Conservation (phyloP, 768 basidiomycete genomes). For the Pleurotus giganteus region DNA sequence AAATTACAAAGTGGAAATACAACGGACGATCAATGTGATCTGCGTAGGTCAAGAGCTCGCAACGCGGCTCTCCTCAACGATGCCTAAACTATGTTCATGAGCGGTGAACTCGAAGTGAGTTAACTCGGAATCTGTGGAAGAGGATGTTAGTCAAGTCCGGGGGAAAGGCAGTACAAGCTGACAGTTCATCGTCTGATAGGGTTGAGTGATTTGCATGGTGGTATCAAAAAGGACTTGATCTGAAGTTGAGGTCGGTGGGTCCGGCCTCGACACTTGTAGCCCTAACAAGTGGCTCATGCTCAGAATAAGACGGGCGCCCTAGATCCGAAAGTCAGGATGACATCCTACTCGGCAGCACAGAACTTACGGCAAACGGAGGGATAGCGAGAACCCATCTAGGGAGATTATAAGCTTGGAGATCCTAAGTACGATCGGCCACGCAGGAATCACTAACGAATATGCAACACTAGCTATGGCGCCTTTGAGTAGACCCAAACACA, state of each 20-base stretch:
- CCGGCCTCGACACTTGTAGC: neutral
- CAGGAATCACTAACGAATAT: conserved; percentile 16
- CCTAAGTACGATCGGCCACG: neutral
- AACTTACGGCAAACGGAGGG: conserved; percentile 20
- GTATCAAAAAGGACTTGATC: conserved; percentile 6
- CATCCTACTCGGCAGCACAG: neutral
- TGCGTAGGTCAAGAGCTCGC: neutral
- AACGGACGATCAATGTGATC: neutral
- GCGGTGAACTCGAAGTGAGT: neutral
- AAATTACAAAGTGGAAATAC: too few species aligned
- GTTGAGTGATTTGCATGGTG: conserved; percentile 1
- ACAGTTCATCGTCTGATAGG: neutral
- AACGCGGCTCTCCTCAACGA: neutral
- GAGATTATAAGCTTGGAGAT: neutral
- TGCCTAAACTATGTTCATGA: neutral
- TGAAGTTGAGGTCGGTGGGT: neutral
- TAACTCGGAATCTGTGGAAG: neutral
- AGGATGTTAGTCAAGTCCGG: neutral
- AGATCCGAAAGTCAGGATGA: neutral
- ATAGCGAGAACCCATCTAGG: conserved; percentile 22
- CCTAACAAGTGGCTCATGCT: conserved; percentile 22
- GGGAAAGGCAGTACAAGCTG: neutral
- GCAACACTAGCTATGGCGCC: conserved; percentile 17
- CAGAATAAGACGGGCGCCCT: conserved; percentile 24
- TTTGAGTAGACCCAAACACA: conserved; percentile 15